These are phyloP conservation scores for Craterostigma plantagineum DNA, from an alignment of 257 asterid species.

Conservation along the genomic window DNA sequence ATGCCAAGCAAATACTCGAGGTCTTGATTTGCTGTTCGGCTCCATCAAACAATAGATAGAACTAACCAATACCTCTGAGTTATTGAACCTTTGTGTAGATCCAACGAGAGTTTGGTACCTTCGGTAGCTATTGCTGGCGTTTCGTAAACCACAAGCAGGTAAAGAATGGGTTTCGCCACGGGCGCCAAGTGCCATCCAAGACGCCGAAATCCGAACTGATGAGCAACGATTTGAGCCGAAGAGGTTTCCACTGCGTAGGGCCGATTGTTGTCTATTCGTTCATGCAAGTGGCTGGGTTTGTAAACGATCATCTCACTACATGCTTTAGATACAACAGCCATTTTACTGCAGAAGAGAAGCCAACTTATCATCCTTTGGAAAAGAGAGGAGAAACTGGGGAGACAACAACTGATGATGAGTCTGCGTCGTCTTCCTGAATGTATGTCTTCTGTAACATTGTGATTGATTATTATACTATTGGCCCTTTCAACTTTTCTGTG, in stretches of 20 bases:
- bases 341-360: conserved; percentile 1
- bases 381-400: too few relatives aligned
- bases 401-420: too few relatives aligned
- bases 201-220: conserved; percentile 66
- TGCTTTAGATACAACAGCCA: conserved; percentile 47
- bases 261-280: conserved; percentile 65
- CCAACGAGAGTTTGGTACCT: conserved; percentile 62
- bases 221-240: conserved; percentile 61
- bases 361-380: too few relatives aligned
- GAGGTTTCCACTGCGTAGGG: conserved; percentile 63
- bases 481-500: too few relatives aligned
- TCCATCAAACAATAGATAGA: too few relatives aligned
- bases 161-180: conserved; percentile 27
- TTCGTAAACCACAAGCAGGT: conserved; percentile 42
- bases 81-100: too few relatives aligned
- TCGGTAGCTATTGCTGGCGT: conserved; percentile 58
- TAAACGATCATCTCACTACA: conserved; percentile 44
- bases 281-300: conserved; percentile 68
- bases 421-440: too few relatives aligned
- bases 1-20: conserved; percentile 56
- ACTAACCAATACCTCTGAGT: too few relatives aligned
- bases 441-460: too few relatives aligned
- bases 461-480: too few relatives aligned
- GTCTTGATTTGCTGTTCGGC: too few relatives aligned
- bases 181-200: conserved; percentile 54